Conservation (phyloP, 805 yeast species). For the Schwanniomyces vanrijiae region DNA sequence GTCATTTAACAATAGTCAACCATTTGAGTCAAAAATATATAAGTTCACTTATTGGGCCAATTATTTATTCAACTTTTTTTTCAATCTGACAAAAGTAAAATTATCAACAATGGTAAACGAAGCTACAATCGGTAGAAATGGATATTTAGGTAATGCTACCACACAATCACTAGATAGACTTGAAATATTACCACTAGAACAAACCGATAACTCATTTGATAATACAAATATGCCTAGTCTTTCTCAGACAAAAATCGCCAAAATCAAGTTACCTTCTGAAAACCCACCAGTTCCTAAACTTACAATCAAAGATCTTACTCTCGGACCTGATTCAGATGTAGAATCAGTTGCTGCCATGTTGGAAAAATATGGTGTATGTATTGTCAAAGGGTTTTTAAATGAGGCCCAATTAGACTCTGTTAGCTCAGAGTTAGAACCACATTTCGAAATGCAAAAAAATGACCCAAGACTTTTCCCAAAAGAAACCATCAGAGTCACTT, state of each 20-base stretch:
- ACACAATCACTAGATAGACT: background rate
- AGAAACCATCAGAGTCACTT: constrained; percentile 15
- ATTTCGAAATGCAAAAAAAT: constrained; percentile 3
- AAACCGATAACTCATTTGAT: background rate
- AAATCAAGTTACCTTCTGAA: background rate
- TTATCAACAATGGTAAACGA: background rate
- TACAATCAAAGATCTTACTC: background rate
- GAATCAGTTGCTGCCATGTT: background rate
- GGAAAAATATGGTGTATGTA: constrained; percentile 7
- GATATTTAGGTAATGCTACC: background rate
- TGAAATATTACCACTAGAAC: background rate
- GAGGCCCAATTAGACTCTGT: constrained; percentile 1
- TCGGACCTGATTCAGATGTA: background rate
- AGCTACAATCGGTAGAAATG: background rate
- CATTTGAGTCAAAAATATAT: background rate
- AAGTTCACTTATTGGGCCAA: background rate
- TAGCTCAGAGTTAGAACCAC: constrained; percentile 4
- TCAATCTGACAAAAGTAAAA: background rate
- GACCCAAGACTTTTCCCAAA: constrained; percentile 11
- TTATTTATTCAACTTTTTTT: background rate
- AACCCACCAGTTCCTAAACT: background rate
- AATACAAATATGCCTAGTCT: background rate
- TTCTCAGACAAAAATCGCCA: background rate
- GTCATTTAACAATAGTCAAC: background rate
- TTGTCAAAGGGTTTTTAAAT: constrained; percentile 3